Conservation (phyloP, 2,329 filamentous ascomycete genomes). For the Alternaria alternata region DNA sequence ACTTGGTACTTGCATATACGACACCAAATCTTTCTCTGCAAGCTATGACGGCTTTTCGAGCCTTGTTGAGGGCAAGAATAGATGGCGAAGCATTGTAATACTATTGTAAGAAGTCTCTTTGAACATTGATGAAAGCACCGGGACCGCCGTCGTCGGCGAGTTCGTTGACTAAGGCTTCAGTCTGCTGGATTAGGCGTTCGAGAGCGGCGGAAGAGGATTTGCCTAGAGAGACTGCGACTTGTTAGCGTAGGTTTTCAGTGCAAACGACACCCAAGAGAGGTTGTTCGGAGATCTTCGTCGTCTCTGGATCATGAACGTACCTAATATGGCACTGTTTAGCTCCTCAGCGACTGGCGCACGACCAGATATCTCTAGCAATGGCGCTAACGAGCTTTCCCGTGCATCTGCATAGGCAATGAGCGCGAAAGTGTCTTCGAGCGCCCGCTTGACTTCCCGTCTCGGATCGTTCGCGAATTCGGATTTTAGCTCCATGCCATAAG, state of each 20-base stretch:
- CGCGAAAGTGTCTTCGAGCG: conserved; percentile 85
- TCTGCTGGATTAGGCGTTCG: conserved; percentile 86
- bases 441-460: conserved; percentile 73
- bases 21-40: neutral
- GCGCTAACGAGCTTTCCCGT: conserved; percentile 76
- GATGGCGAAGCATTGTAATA: neutral
- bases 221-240: conserved; percentile 76
- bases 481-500: conserved; percentile 81
- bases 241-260: neutral
- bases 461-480: conserved; percentile 78
- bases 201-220: conserved; percentile 87
- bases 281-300: neutral
- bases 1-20: neutral
- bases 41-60: neutral
- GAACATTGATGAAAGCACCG: conserved; percentile 81
- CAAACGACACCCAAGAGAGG: neutral
- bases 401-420: conserved; percentile 88
- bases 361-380: conserved; percentile 78
- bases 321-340: conserved; percentile 89
- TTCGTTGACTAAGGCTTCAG: conserved; percentile 83
- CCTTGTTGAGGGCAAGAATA: neutral
- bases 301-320: conserved; percentile 56
- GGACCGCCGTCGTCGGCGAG: conserved; percentile 80
- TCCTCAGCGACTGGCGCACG: conserved; percentile 86
- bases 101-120: conserved; percentile 46